These are phyloP conservation scores for Zanthoxylum bungeanum DNA, from an alignment of 345 rosid species.

Conservation along the genomic window DNA sequence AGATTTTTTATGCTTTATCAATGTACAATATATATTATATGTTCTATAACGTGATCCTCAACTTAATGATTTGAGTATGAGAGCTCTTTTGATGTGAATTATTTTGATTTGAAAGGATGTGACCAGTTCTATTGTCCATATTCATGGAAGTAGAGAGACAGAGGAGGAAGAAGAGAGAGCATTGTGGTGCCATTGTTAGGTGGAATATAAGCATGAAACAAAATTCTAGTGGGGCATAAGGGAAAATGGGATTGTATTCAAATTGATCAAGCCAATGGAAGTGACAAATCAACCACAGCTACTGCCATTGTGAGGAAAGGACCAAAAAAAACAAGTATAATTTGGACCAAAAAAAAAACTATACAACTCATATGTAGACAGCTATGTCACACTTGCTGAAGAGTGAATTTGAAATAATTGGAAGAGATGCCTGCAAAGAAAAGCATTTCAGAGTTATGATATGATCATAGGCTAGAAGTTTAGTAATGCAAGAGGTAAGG, in stretches of 20 bases:
- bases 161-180: background rate
- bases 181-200: background rate
- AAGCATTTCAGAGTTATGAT: background rate
- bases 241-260: background rate
- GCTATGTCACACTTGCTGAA: slow-evolving; percentile 31
- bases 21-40: too few species aligned
- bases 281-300: slow-evolving; percentile 9
- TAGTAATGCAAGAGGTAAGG: background rate
- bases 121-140: background rate
- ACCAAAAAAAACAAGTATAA: background rate
- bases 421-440: slow-evolving; percentile 13
- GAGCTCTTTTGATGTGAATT: background rate
- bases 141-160: background rate
- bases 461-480: background rate
- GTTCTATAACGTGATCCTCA: background rate
- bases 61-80: background rate
- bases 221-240: background rate
- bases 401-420: slow-evolving; percentile 9
- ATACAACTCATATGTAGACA: slow-evolving; percentile 13
- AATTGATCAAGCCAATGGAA: slow-evolving; percentile 1
- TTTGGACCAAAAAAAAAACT: background rate
- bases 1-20: too few species aligned
- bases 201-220: background rate
- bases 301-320: background rate
- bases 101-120: slow-evolving; percentile 8